These are phyloP conservation scores for Camelina sativa DNA, from an alignment of 345 rosid species.

Conservation along the genomic window DNA sequence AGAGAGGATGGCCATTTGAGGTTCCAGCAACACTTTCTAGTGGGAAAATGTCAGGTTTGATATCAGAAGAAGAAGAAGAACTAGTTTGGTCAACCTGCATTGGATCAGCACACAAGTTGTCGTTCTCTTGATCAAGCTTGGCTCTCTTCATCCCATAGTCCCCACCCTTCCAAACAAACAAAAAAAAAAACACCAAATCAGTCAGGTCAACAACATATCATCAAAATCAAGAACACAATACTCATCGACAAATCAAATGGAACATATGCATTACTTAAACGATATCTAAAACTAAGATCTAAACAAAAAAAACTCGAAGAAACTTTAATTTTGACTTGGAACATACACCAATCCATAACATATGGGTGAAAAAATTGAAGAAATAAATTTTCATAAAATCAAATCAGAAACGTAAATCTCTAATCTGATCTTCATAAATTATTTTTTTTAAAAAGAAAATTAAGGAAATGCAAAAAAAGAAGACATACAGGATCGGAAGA, in stretches of 20 bases:
- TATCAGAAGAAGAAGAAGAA: slow-evolving; percentile 47
- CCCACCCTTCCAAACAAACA: slow-evolving; percentile 56
- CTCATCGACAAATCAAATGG: background rate
- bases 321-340: slow-evolving; percentile 27
- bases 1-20: slow-evolving; percentile 48
- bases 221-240: slow-evolving; percentile 1
- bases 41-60: slow-evolving; percentile 57
- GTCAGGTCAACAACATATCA: slow-evolving; percentile 31
- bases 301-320: background rate
- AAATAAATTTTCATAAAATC: slow-evolving; percentile 1
- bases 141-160: slow-evolving; percentile 74
- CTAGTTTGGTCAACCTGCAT: slow-evolving; percentile 56
- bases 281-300: slow-evolving; percentile 32
- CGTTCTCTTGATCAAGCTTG: slow-evolving; percentile 70
- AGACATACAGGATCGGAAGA: slow-evolving; percentile 82
- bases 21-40: slow-evolving; percentile 59
- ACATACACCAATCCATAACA: slow-evolving; percentile 13
- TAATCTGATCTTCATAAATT: slow-evolving; percentile 6
- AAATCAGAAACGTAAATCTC: slow-evolving; percentile 9
- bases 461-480: background rate
- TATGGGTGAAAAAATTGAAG: background rate
- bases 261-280: slow-evolving; percentile 8
- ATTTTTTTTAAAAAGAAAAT: background rate
- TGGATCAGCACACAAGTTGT: slow-evolving; percentile 42
- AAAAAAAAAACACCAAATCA: slow-evolving; percentile 20